These are phyloP conservation scores for Coemansia sp. DNA, from an alignment of 192 early-diverging fungal genomes.

Conservation along the genomic window DNA sequence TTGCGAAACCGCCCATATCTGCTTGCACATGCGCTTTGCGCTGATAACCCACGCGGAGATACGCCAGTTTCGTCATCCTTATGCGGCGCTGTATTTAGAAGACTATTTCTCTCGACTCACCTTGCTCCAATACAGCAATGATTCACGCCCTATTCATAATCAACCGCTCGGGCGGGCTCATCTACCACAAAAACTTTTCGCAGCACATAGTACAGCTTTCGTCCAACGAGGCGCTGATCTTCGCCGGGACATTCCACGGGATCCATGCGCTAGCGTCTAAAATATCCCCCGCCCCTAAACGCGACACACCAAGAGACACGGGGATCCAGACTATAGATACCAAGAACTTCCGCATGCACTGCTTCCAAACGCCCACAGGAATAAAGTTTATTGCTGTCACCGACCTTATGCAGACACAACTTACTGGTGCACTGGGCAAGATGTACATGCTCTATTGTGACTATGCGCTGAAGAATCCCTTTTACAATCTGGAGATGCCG, in stretches of 20 bases:
- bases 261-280: slow-evolving; percentile 94
- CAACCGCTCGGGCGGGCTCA: slow-evolving; percentile 89
- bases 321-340: slow-evolving; percentile 93
- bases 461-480: slow-evolving; percentile 98
- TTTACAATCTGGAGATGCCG: slow-evolving; percentile 98
- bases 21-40: too few species aligned
- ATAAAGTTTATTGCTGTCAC: slow-evolving; percentile 93
- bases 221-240: slow-evolving; percentile 94
- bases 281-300: slow-evolving; percentile 70
- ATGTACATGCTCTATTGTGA: slow-evolving; percentile 89
- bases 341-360: slow-evolving; percentile 85
- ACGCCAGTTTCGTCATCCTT: too few species aligned
- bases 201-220: slow-evolving; percentile 77
- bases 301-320: slow-evolving; percentile 53
- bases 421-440: slow-evolving; percentile 53
- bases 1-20: too few species aligned
- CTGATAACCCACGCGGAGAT: too few species aligned
- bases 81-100: neutral
- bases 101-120: neutral
- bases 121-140: slow-evolving; percentile 45
- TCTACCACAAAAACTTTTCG: slow-evolving; percentile 88
- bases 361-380: slow-evolving; percentile 91
- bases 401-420: slow-evolving; percentile 67
- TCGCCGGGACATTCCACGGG: slow-evolving; percentile 96
- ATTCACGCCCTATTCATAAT: slow-evolving; percentile 80